Percentiles rank a stretch among this genome's conserved stretches.
These are phyloP conservation scores for Zasmidium angulare DNA, from an alignment of 2,329 filamentous ascomycete genomes.

Conservation along the genomic window DNA sequence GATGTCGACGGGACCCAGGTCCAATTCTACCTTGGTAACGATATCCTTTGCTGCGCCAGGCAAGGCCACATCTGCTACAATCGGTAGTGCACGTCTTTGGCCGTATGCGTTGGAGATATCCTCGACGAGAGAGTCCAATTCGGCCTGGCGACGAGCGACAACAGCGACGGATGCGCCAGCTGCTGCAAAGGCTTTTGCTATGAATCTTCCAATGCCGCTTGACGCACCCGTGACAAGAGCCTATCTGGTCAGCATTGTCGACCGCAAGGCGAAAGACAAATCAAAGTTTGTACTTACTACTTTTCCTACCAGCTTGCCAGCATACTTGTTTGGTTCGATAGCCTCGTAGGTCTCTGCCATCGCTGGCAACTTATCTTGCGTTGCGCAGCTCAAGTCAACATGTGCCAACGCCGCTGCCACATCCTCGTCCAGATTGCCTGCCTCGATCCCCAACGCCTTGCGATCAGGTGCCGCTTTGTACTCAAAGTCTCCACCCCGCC, in stretches of 20 bases:
- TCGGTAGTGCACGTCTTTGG: constrained; percentile 1
- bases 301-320: constrained; percentile 19
- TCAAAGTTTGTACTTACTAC: constrained; percentile 9
- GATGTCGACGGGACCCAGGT: constrained; percentile 7
- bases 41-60: constrained; percentile 9
- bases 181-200: constrained; percentile 12
- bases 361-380: too few species aligned
- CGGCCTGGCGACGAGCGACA: constrained; percentile 14
- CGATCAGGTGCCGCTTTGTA: too few species aligned
- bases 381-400: too few species aligned
- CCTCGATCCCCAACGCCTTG: too few species aligned
- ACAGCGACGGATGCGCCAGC: constrained; percentile 17
- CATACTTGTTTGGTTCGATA: constrained; percentile 14
- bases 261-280: too few species aligned
- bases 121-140: constrained; percentile 8
- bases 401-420: too few species aligned
- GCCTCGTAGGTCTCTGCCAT: constrained; percentile 5
- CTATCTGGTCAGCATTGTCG: too few species aligned
- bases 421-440: too few species aligned
- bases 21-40: constrained; percentile 10
- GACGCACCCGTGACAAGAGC: constrained; percentile 25
- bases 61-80: constrained; percentile 10
- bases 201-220: constrained; percentile 17
- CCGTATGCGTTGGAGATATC: constrained; percentile 11
- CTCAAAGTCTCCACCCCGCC: too few species aligned